Conservation (phyloP, 179 eudicot genomes). For the Silene vulgaris region DNA sequence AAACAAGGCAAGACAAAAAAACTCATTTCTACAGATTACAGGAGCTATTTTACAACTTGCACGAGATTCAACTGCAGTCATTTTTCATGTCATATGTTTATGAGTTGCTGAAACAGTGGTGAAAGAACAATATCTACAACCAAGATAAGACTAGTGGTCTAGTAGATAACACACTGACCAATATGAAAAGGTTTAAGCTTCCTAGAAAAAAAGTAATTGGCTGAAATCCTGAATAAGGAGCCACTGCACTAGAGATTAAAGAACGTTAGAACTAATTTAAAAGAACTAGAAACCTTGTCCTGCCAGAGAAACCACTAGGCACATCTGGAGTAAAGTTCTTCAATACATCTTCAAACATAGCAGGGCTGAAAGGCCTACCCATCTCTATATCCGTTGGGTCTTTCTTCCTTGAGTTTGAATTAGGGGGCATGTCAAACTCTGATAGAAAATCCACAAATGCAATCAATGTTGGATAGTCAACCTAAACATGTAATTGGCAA, state of each 20-base stretch:
- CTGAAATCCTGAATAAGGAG: conserved; percentile 1
- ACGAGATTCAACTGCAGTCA: no score
- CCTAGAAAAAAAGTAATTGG: background rate
- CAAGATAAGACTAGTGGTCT: no score
- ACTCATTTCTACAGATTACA: background rate
- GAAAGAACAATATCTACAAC: no score
- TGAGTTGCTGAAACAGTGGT: no score
- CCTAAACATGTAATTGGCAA: conserved; percentile 34
- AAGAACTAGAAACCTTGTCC: conserved; percentile 51
- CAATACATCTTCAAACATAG: conserved; percentile 75
- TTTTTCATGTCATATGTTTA: no score
- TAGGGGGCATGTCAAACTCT: conserved; percentile 58
- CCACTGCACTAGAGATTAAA: background rate
- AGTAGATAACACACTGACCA: no score
- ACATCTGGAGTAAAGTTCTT: conserved; percentile 84
- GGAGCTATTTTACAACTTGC: background rate
- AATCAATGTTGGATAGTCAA: conserved; percentile 65
- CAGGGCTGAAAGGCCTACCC: conserved; percentile 74
- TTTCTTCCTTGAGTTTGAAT: conserved; percentile 44
- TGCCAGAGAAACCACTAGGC: conserved; percentile 62
- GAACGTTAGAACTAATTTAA: background rate
- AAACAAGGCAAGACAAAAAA: background rate
- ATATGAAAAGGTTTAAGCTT: no score
- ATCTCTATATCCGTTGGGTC: conserved; percentile 47
- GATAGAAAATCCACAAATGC: conserved; percentile 67